Evolutionary conservation across 1,284 basidiomycete genomes (phyloP).

Genomic region (Lentinus polychrous): DNA sequence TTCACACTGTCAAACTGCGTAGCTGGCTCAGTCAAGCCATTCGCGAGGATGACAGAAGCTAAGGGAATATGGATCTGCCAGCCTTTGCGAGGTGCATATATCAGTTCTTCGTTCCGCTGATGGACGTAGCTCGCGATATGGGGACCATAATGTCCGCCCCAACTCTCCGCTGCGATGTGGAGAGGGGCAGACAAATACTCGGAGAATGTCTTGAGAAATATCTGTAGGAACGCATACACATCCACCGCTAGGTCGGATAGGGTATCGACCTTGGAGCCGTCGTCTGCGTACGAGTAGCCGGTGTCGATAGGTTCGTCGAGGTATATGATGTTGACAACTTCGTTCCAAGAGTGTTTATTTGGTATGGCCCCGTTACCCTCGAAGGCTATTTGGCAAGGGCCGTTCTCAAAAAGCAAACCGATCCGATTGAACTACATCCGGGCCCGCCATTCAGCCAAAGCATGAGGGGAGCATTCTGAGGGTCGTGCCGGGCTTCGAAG

Average conservation of each 20-base stretch:
- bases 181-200: slow-evolving; percentile 64
- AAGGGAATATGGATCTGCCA: slow-evolving; percentile 71
- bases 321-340: slow-evolving; percentile 39
- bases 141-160: slow-evolving; percentile 79
- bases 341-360: slow-evolving; percentile 46
- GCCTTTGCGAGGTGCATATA: slow-evolving; percentile 31
- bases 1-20: slow-evolving; percentile 71
- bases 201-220: slow-evolving; percentile 74
- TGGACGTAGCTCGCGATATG: slow-evolving; percentile 74
- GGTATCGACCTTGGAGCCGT: slow-evolving; percentile 38
- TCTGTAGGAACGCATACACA: slow-evolving; percentile 81
- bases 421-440: slow-evolving; percentile 64
- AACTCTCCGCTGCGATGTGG: slow-evolving; percentile 72
- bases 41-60: slow-evolving; percentile 75
- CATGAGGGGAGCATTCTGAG: slow-evolving; percentile 48
- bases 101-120: slow-evolving; percentile 60
- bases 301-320: slow-evolving; percentile 56
- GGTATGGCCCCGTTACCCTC: slow-evolving; percentile 61
- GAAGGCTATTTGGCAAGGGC: slow-evolving; percentile 70
- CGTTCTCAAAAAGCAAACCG: slow-evolving; percentile 82
- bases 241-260: slow-evolving; percentile 43
- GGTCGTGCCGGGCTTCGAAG: slow-evolving; percentile 32
- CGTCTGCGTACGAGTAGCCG: slow-evolving; percentile 52
- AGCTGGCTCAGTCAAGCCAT: slow-evolving; percentile 79
- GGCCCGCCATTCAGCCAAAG: slow-evolving; percentile 69